Evolutionary conservation across 441 rosid species (phyloP).

Genomic region (Arabidopsis lyrata): DNA sequence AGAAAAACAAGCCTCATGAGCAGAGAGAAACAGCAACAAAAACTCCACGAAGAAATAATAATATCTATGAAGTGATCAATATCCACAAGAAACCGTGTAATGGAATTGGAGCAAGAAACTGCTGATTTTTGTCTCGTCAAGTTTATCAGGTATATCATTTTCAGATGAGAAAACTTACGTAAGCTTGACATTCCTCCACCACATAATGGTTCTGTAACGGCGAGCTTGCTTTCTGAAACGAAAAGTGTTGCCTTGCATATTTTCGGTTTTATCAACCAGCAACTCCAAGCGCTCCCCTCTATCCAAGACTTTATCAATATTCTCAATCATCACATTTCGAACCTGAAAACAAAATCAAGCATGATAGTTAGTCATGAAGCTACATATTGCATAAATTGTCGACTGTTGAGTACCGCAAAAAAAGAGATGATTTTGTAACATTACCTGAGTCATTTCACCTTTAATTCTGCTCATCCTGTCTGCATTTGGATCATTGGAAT

Average conservation of each 20-base stretch:
- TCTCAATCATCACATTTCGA: slow-evolving; percentile 92
- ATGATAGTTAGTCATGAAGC: neutral
- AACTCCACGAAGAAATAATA: neutral
- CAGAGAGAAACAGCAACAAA: neutral
- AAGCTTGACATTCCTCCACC: slow-evolving; percentile 97
- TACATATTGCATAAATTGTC: neutral
- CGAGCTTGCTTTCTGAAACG: slow-evolving; percentile 96
- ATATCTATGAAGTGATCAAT: neutral
- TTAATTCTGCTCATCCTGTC: slow-evolving; percentile 84
- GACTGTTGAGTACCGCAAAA: neutral
- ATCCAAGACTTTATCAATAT: slow-evolving; percentile 89
- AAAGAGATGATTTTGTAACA: slow-evolving; percentile 30
- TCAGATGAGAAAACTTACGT: slow-evolving; percentile 57
- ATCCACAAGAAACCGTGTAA: slow-evolving; percentile 5
- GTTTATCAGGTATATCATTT: neutral
- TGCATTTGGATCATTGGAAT: slow-evolving; percentile 83
- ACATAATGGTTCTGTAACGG: slow-evolving; percentile 74
- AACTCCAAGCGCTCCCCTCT: slow-evolving; percentile 95
- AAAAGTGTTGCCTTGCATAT: slow-evolving; percentile 95
- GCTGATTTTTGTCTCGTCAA: neutral
- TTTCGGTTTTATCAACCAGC: slow-evolving; percentile 93
- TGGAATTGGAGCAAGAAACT: neutral
- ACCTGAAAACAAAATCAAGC: slow-evolving; percentile 52
- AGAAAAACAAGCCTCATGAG: slow-evolving; percentile 23
- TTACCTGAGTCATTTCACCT: slow-evolving; percentile 96